Base-by-base conservation (phyloP, 371 early-diverging fungal species). In the Amoeboaphelidium protococcarum region DNA sequence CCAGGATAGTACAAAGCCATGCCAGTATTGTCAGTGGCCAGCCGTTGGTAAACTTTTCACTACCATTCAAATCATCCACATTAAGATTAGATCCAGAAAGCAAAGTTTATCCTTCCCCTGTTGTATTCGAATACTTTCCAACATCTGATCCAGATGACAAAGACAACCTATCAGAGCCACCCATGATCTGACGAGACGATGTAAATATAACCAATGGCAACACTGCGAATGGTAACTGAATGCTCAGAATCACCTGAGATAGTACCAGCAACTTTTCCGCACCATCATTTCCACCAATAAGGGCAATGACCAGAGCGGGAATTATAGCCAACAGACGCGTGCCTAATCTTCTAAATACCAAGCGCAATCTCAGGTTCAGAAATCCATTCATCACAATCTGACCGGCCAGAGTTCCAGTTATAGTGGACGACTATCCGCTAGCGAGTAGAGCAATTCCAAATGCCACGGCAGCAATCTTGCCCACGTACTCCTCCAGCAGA, bases 331-430 rank as follows among this genome's bases (percentile, higher is more conserved):
- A 54, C 3, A 62, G 26, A 19, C 84, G 63, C 13, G 81, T 80
- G 20, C 74, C 51, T 23, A 83, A 53, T 21, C 82, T 63, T 23
- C 82, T 70, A 1, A 74, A 50, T 77, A 78, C 77, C 1, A 81
- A 77, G 25, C 64, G 58, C 19, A 74, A 23, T n/a, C 64, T 19
- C 13, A 63, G 56, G 37, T 79, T 80, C 44, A 80, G 54, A 52
- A 84, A 82, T 1, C 81, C 81, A 25, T 74, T 69, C 78, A 81
- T 82, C 44, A 82, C 71, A 26, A 82, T 75, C 58, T 80, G 81
- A 13, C 85, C 85, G 3, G 85, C 81, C 54, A 84, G 55, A 12
- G 85, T 84, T 1, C 80, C 82, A 0, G 85, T 82, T 40, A 84
- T 58, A 6, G 82, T 79, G 22, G 76, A 73, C 2, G 68, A 68